Base-by-base conservation (phyloP, 208 protist genomes). In the Trypanosoma theileri region DNA sequence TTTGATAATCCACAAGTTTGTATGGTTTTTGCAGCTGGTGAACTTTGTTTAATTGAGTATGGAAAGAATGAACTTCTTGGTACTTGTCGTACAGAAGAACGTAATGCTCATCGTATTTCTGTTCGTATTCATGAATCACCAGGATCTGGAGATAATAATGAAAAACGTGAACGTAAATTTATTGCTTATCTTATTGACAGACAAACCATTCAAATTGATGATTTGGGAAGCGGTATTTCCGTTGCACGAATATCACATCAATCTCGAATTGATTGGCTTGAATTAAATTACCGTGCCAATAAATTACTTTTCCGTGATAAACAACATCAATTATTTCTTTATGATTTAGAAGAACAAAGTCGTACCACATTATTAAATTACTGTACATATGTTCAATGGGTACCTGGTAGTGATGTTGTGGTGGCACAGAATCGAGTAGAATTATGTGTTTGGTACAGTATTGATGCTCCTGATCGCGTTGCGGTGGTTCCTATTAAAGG, bases 361-460 rank as follows among this genome's bases (percentile, higher is more conserved):
- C 85, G 89, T 35, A 85, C 77, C 2, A 98, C 97, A 17, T 69
- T 99, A 53, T 81, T 99, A 44, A 96, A 94, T 68, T 98, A 97
- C 88, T 98, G 93, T 84, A 93, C 86, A 22, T 99, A 98, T 79
- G 96, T 98, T n/a, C 91, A 98, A 71, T 99, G 98, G 98, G 98
- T 99, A 4, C 98, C 98, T 21, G 82, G 95, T 53, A 96, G 96
- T 65, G 97, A 99, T 68, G 98, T 99, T 2, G 96, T 99, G 21
- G 97, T 99, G n/a, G 98, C 97, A 22, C 98, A 99, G 81, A 97
- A 95, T 73, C 82, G 96, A 21, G 73, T 85, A 46, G 97, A 98
- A 79, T 85, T 99, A 26, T 98, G 96, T 75, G 97, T 99, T 55
- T 99, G 98, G 98, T 99, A 99, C 79, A 94, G 75, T 79, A 97